Evolutionary conservation across 1,284 basidiomycete species (phyloP).

Genomic region (Boletellus sp.): DNA sequence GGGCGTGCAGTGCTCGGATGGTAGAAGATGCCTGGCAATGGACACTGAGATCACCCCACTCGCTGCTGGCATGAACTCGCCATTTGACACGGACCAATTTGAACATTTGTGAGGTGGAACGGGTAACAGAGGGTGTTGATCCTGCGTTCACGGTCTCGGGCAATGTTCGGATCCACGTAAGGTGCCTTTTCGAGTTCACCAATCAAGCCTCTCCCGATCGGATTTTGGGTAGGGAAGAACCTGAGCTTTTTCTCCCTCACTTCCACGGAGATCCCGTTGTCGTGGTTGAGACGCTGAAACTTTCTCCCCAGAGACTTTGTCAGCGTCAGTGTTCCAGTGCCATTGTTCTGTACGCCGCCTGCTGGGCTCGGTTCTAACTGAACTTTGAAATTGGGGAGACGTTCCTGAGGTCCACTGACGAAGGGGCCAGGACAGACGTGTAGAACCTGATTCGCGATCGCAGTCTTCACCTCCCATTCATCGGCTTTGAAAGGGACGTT

Average conservation of each 20-base stretch:
- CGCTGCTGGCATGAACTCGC: background rate
- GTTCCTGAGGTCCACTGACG: constrained; percentile 35
- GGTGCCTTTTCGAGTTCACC: constrained; percentile 52
- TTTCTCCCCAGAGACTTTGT: constrained; percentile 38
- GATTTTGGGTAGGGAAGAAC: constrained; percentile 21
- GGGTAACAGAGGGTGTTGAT: constrained; percentile 42
- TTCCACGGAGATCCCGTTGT: constrained; percentile 35
- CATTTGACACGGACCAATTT: constrained; percentile 50
- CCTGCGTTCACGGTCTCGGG: constrained; percentile 49
- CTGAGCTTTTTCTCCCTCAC: constrained; percentile 37
- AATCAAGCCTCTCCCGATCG: constrained; percentile 23
- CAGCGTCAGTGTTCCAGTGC: constrained; percentile 51
- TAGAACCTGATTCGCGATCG: constrained; percentile 47
- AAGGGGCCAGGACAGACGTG: constrained; percentile 45
- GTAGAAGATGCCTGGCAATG: constrained; percentile 17
- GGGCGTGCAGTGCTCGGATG: constrained; percentile 28
- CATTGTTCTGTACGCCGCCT: constrained; percentile 56
- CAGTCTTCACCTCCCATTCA: constrained; percentile 54
- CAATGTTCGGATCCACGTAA: constrained; percentile 58
- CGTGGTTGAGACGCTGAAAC: constrained; percentile 43
- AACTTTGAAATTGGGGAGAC: constrained; percentile 55
- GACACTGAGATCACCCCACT: background rate
- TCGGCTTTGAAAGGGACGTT: constrained; percentile 46
- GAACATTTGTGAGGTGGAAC: constrained; percentile 54
- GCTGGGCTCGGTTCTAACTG: constrained; percentile 44